phyloP scores from a whole-genome alignment of 2,329 filamentous ascomycete species.

The Leptographium radiaticola region DNA sequence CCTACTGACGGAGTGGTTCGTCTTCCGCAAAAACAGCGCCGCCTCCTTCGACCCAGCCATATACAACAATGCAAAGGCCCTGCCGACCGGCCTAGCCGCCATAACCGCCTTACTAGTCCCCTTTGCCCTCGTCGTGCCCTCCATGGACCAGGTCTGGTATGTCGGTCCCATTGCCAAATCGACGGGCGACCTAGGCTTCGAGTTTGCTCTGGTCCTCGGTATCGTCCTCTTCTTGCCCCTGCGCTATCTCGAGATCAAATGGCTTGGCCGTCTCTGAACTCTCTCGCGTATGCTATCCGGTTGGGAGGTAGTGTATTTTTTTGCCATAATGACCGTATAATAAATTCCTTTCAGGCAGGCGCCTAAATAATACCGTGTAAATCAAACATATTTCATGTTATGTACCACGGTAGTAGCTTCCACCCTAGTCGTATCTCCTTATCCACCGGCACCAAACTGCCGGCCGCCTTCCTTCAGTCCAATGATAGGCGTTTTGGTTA shows the following conservation, averaged over 20 bases:
- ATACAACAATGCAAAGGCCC: conserved; percentile 14
- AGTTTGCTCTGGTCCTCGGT: conserved; percentile 23
- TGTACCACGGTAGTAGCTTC: too few species aligned
- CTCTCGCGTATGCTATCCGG: not conserved
- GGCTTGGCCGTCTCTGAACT: not conserved
- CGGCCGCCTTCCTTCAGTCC: not conserved
- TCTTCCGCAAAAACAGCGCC: conserved; percentile 13
- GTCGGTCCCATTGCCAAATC: conserved; percentile 27
- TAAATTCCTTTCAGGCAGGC: too few species aligned
- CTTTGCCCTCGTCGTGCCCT: conserved; percentile 21
- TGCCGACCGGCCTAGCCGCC: conserved; percentile 16
- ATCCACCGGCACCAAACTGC: not conserved
- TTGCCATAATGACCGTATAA: too few species aligned
- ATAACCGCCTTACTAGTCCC: conserved; percentile 11
- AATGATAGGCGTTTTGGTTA: not conserved
- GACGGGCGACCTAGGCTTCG: conserved; percentile 32
- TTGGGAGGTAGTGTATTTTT: not conserved
- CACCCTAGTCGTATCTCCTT: not conserved
- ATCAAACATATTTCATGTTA: too few species aligned
- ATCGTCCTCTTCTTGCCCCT: not conserved
- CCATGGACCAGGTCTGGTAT: conserved; percentile 29
- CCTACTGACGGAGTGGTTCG: conserved; percentile 19
- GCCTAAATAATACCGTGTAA: too few species aligned
- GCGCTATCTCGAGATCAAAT: not conserved
- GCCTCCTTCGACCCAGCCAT: conserved; percentile 11